Percentiles rank a stretch among this genome's conserved stretches.
These are phyloP conservation scores for Entonaema liquescens DNA, from an alignment of 495 filamentous ascomycete species.

Conservation along the genomic window DNA sequence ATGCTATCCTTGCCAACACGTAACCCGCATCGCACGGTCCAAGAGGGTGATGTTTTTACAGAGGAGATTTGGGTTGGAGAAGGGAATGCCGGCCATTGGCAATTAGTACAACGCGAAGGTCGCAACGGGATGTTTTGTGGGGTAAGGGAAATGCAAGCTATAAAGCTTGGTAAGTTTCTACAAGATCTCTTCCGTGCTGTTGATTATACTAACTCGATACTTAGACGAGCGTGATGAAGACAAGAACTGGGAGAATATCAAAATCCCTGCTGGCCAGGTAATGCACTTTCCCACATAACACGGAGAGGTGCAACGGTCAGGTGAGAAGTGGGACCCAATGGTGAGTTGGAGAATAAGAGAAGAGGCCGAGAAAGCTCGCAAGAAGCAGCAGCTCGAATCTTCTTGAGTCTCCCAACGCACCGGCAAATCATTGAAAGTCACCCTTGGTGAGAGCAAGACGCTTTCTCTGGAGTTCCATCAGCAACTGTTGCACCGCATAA, in stretches of 20 bases:
- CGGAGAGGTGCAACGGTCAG: slow-evolving; percentile 37
- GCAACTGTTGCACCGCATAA: slow-evolving; percentile 20
- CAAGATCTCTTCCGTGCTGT: too few species aligned
- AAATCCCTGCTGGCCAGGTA: slow-evolving; percentile 42
- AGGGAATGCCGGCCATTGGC: slow-evolving; percentile 34
- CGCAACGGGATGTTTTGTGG: slow-evolving; percentile 48
- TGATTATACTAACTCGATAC: slow-evolving; percentile 1
- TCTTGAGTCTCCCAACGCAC: slow-evolving; percentile 13
- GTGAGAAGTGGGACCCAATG: slow-evolving; percentile 41
- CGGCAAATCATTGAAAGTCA: slow-evolving; percentile 1
- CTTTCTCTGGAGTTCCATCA: slow-evolving; percentile 14
- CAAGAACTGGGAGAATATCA: slow-evolving; percentile 46
- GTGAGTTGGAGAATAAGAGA: slow-evolving; percentile 37
- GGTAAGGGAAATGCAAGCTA: slow-evolving; percentile 46
- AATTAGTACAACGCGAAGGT: slow-evolving; percentile 33
- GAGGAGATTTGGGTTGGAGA: slow-evolving; percentile 62
- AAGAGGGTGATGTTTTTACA: slow-evolving; percentile 60
- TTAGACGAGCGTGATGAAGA: slow-evolving; percentile 35
- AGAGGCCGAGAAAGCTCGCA: slow-evolving; percentile 36
- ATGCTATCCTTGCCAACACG: slow-evolving; percentile 63
- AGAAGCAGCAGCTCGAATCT: slow-evolving; percentile 32
- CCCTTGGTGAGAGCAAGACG: background rate
- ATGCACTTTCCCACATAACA: slow-evolving; percentile 39
- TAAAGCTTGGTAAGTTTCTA: slow-evolving; percentile 35
- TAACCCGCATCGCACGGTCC: slow-evolving; percentile 66